phyloP scores from a whole-genome alignment of 768 basidiomycete species.

The Phanerochaete carnosa region DNA sequence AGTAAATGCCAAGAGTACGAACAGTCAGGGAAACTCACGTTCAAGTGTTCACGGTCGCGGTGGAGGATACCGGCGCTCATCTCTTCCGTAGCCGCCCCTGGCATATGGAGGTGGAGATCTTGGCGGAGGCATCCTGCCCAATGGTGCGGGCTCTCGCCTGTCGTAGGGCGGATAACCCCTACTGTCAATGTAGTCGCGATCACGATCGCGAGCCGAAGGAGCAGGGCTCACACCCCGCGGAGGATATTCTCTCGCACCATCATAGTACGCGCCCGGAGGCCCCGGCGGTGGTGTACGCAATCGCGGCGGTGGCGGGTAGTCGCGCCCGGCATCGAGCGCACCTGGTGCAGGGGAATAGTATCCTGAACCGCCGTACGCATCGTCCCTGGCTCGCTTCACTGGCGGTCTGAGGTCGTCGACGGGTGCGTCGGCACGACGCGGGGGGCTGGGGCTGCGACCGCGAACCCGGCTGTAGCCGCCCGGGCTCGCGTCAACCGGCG shows the following conservation, averaged over 20 bases:
- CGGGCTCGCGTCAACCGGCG: conserved; percentile 12
- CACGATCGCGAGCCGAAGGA: conserved; percentile 7
- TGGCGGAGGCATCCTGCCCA: conserved; percentile 15
- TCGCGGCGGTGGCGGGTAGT: conserved; percentile 14
- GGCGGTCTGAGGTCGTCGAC: conserved; percentile 25
- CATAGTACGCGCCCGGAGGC: conserved; percentile 16
- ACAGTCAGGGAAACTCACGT: neutral
- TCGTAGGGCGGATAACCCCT: conserved; percentile 18
- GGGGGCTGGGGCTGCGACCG: conserved; percentile 26
- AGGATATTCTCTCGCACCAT: conserved; percentile 13
- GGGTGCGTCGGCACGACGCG: conserved; percentile 7
- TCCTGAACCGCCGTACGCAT: conserved; percentile 9
- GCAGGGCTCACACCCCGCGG: conserved; percentile 14
- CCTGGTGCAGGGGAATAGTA: conserved; percentile 13
- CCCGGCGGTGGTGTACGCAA: conserved; percentile 18
- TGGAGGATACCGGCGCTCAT: conserved; percentile 19
- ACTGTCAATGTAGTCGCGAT: conserved; percentile 7
- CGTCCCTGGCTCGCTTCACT: conserved; percentile 25
- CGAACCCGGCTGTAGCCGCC: conserved; percentile 21
- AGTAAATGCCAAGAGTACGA: too few relatives aligned
- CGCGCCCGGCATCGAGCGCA: neutral
- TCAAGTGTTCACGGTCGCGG: neutral
- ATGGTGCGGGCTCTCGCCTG: conserved; percentile 8
- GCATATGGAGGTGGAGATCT: conserved; percentile 20
- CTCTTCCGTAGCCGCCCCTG: conserved; percentile 15